Evolutionary conservation across 2,329 filamentous ascomycete genomes (phyloP).

Genomic region (Aspergillus viridinutans): DNA sequence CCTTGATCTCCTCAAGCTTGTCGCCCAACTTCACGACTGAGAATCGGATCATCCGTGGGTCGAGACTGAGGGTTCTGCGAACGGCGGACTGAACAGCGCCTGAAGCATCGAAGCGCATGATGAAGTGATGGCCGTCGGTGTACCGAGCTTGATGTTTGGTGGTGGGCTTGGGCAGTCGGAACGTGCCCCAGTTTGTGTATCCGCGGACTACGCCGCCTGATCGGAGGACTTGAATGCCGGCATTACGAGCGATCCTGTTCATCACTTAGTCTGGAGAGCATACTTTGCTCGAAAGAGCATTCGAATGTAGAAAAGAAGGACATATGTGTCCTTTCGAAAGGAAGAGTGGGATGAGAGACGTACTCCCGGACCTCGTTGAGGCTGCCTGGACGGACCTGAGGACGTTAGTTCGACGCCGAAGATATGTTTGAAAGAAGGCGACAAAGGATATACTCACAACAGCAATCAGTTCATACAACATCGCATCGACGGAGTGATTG

Average conservation of each 20-base stretch:
- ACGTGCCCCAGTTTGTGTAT: slow-evolving; percentile 92
- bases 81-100: slow-evolving; percentile 70
- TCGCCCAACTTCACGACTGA: slow-evolving; percentile 80
- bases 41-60: slow-evolving; percentile 86
- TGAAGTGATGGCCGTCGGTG: slow-evolving; percentile 89
- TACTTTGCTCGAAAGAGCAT: neutral
- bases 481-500: slow-evolving; percentile 40
- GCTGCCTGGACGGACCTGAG: slow-evolving; percentile 84
- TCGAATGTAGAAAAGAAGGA: neutral
- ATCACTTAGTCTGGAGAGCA: slow-evolving; percentile 2
- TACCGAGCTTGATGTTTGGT: slow-evolving; percentile 79
- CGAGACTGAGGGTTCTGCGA: slow-evolving; percentile 69
- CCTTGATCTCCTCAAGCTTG: slow-evolving; percentile 59
- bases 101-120: slow-evolving; percentile 89
- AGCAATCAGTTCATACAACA: slow-evolving; percentile 98
- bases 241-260: slow-evolving; percentile 76
- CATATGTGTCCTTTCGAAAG: neutral
- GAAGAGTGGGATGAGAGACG: slow-evolving; percentile 28
- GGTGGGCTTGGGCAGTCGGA: slow-evolving; percentile 74
- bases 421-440: neutral
- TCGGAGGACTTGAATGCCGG: slow-evolving; percentile 76
- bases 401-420: slow-evolving; percentile 9
- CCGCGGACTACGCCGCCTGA: slow-evolving; percentile 86
- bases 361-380: slow-evolving; percentile 94
- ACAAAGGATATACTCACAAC: slow-evolving; percentile 60